Base-by-base conservation (phyloP, 495 filamentous ascomycete species). In the Choiromyces venosus region DNA sequence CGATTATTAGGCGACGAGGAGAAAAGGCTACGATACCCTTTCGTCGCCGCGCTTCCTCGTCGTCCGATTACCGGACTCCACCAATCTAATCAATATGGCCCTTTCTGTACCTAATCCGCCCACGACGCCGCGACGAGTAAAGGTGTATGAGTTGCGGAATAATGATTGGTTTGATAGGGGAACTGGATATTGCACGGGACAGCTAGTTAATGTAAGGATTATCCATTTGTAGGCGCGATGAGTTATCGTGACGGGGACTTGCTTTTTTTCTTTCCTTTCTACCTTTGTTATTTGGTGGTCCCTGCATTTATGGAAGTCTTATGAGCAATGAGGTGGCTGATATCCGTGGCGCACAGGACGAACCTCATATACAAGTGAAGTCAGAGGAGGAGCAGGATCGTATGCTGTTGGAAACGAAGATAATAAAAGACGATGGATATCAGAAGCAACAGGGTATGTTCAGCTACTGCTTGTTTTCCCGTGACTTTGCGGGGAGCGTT, bases 91-190 rank as follows among this genome's bases (percentile, higher is more conserved):
- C 64, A 71, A 64, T 67, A 97, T 96, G 93, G 93, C 94, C 87
- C 90, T 94, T 87, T 88, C 91, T 80, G 88, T 93, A 85, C 88
- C 88, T 86, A 87, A 88, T 86, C 90, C 91, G 83, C 88, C 91
- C 80, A 84, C 89, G 81, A 89, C 90, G 84, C 93, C 91, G 87
- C 96, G 94, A 86, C 91, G 95, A 86, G 95, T 99, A 79, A 99
- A 99, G 86, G 95, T 99, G 78, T 99, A 99, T 83, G 95, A 99
- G 85, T 87, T 99, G 75, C 92, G 91, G 79, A 93, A 97, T 84
- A 97, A 95, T 87, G 96, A 99, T 87, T 99, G 95, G 95, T 97
- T 93, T 82, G 95, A 99, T 84, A 87, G 96, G 74, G 95, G 95
- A 68, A 99, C 95, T 29, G 95, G 95, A 65, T 98, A 97, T 83